Evolutionary conservation across 495 filamentous ascomycete species (phyloP).

Genomic region (Aeminium ludgeri): DNA sequence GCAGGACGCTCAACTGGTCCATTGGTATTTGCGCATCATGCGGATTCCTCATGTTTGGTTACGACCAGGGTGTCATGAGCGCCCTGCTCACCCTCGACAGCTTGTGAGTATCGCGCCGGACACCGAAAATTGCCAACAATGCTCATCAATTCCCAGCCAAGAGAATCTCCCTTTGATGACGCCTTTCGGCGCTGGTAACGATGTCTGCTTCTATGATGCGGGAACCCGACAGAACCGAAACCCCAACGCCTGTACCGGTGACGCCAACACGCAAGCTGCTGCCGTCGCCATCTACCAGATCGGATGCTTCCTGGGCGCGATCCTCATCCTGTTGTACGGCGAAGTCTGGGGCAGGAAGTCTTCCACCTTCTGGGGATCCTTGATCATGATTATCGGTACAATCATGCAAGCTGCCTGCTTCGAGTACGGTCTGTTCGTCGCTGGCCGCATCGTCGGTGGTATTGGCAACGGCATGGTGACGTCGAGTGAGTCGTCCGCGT

Average conservation of each 20-base stretch:
- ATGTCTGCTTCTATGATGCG: not conserved
- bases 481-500: not conserved
- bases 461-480: constrained; percentile 29
- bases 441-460: constrained; percentile 49
- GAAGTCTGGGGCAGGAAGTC: not conserved
- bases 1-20: not conserved
- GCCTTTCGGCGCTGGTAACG: not conserved
- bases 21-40: not conserved
- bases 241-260: not conserved
- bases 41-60: constrained; percentile 1
- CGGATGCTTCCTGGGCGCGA: not conserved
- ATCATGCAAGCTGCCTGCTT: constrained; percentile 47
- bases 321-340: not conserved
- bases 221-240: not conserved
- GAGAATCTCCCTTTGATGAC: not conserved
- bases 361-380: constrained; percentile 50
- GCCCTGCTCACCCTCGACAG: constrained; percentile 1
- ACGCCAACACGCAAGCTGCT: not conserved
- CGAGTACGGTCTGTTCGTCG: constrained; percentile 43
- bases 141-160: not conserved
- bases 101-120: not conserved
- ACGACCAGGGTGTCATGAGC: not conserved
- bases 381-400: constrained; percentile 58
- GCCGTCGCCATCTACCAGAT: not conserved
- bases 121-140: no score